phyloP scores from a whole-genome alignment of 176 grass and related monocot species.

The Alopecurus myosuroides region DNA sequence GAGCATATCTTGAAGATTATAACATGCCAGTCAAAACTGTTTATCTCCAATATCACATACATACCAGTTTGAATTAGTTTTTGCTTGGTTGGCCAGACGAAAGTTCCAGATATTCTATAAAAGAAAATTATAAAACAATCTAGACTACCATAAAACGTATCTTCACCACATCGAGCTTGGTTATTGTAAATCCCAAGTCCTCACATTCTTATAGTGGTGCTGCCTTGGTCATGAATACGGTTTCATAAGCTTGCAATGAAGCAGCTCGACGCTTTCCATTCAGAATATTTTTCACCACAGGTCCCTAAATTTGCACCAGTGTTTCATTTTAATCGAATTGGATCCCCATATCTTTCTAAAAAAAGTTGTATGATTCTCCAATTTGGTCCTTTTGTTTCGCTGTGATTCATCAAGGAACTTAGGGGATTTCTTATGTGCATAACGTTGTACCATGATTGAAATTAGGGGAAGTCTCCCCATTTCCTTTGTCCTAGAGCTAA shows the following conservation, averaged over 20 bases:
- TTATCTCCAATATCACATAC: background rate
- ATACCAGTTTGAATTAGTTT: background rate
- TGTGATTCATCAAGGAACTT: background rate
- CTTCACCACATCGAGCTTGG: background rate
- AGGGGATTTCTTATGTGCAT: background rate
- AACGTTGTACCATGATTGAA: background rate
- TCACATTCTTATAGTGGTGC: too few relatives aligned
- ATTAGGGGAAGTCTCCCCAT: background rate
- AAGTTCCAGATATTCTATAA: background rate
- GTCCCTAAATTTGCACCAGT: background rate
- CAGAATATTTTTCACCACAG: background rate
- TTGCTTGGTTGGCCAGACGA: background rate
- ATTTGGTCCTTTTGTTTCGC: background rate
- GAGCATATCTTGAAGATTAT: background rate
- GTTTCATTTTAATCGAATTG: background rate
- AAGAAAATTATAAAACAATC: background rate
- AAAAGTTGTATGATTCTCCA: background rate
- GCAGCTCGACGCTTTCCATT: background rate
- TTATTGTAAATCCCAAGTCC: background rate
- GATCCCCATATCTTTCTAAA: background rate
- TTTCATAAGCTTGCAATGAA: background rate
- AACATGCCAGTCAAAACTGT: background rate
- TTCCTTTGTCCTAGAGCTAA: too few relatives aligned
- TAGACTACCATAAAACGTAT: background rate
- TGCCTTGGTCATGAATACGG: background rate